phyloP scores from a whole-genome alignment of 805 yeast genomes.

The Myxozyma monticola region DNA sequence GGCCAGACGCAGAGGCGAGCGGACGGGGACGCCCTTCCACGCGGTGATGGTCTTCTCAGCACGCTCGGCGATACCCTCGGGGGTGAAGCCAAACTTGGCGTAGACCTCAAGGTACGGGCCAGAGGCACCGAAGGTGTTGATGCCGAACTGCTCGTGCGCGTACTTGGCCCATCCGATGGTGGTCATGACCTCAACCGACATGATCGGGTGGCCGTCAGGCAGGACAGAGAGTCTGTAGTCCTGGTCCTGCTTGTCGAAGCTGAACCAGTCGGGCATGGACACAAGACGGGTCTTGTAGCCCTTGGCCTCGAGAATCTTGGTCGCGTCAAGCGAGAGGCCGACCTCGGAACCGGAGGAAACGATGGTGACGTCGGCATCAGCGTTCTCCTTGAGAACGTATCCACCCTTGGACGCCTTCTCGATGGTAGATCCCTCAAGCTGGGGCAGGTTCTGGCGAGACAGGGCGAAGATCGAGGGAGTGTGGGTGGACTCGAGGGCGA shows the following conservation, averaged over 20 bases:
- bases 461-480: slow-evolving; percentile 75
- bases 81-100: slow-evolving; percentile 84
- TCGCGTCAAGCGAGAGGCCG: slow-evolving; percentile 74
- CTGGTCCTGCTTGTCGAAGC: slow-evolving; percentile 75
- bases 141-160: slow-evolving; percentile 95
- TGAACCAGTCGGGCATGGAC: slow-evolving; percentile 87
- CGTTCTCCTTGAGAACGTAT: slow-evolving; percentile 66
- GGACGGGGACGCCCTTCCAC: slow-evolving; percentile 69
- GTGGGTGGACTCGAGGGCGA: slow-evolving; percentile 54
- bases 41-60: slow-evolving; percentile 75
- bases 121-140: slow-evolving; percentile 94
- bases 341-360: slow-evolving; percentile 97
- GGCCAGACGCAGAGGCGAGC: slow-evolving; percentile 79
- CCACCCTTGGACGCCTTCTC: slow-evolving; percentile 96
- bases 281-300: slow-evolving; percentile 82
- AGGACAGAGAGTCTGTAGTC: slow-evolving; percentile 83
- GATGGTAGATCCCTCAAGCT: slow-evolving; percentile 85
- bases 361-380: slow-evolving; percentile 67
- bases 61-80: slow-evolving; percentile 87
- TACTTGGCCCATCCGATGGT: slow-evolving; percentile 92
- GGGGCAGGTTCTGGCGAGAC: slow-evolving; percentile 80
- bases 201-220: slow-evolving; percentile 91
- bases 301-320: slow-evolving; percentile 62
- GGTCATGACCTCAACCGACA: slow-evolving; percentile 91
- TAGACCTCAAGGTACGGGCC: slow-evolving; percentile 83